Percentiles rank a stretch among this genome's conserved stretches.
Conservation (phyloP, 176 grass and related monocot species). For the Chloris gayana region DNA sequence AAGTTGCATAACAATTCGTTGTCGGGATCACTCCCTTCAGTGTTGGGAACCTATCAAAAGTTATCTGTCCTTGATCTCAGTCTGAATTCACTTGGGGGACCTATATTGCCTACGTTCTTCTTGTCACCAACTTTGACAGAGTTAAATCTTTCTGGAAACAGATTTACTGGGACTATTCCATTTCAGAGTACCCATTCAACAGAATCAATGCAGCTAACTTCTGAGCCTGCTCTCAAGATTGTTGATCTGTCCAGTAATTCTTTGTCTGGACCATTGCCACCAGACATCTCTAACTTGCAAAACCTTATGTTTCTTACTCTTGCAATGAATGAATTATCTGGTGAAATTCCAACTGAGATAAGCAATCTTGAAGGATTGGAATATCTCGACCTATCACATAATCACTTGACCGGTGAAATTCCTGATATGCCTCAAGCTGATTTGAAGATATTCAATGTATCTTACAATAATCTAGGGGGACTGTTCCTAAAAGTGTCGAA, state of each 20-base stretch:
- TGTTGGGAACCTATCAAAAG: slow-evolving; percentile 76
- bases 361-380: slow-evolving; percentile 68
- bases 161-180: slow-evolving; percentile 77
- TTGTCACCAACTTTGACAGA: slow-evolving; percentile 62
- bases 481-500: slow-evolving; percentile 76
- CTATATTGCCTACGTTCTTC: slow-evolving; percentile 75
- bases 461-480: slow-evolving; percentile 84
- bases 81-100: slow-evolving; percentile 71
- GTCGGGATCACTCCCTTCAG: slow-evolving; percentile 72
- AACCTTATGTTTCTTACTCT: slow-evolving; percentile 72
- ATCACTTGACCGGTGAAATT: slow-evolving; percentile 76
- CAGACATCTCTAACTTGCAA: slow-evolving; percentile 83
- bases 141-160: slow-evolving; percentile 84
- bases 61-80: slow-evolving; percentile 83
- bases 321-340: slow-evolving; percentile 75
- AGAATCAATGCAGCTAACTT: slow-evolving; percentile 66
- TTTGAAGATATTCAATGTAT: slow-evolving; percentile 79
- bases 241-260: slow-evolving; percentile 87
- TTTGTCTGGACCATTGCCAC: slow-evolving; percentile 69
- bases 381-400: slow-evolving; percentile 84
- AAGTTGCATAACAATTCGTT: slow-evolving; percentile 82
- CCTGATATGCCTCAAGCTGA: slow-evolving; percentile 74
- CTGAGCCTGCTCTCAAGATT: slow-evolving; percentile 64
- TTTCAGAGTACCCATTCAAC: slow-evolving; percentile 73
- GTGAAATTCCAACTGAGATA: slow-evolving; percentile 74